These are phyloP conservation scores for Apiotrichum sp. DNA, from an alignment of 1,284 basidiomycete genomes.

Conservation along the genomic window DNA sequence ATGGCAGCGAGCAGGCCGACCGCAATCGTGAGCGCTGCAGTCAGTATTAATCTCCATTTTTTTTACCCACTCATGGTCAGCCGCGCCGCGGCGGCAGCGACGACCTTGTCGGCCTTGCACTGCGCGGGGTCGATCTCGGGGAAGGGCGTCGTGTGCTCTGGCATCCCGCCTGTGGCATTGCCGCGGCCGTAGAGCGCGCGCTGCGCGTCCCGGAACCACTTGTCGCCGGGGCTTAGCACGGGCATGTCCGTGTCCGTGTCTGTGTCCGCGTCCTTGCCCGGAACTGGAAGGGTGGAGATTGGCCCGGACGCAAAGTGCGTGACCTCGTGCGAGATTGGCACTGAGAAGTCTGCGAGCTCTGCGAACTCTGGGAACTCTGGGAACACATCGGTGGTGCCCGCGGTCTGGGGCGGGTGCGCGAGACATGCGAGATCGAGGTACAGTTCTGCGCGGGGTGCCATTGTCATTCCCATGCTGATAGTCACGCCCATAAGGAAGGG, in stretches of 20 bases:
- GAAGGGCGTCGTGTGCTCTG: constrained; percentile 18
- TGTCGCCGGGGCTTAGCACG: constrained; percentile 44
- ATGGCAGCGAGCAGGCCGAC: constrained; percentile 76
- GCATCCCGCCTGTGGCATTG: neutral
- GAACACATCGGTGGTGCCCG: constrained; percentile 12
- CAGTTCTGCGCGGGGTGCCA: constrained; percentile 39
- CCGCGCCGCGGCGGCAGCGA: constrained; percentile 65
- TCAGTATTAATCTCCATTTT: neutral
- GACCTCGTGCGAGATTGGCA: no score
- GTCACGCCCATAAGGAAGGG: constrained; percentile 37
- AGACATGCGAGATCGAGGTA: constrained; percentile 44
- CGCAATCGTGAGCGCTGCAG: constrained; percentile 59
- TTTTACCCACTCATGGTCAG: constrained; percentile 56
- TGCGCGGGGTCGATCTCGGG: constrained; percentile 42
- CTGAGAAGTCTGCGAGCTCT: no score
- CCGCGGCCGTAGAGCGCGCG: constrained; percentile 25
- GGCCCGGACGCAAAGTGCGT: no score
- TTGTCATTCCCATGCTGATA: constrained; percentile 35
- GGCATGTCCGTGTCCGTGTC: no score
- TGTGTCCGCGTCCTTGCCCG: no score
- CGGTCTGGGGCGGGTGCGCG: constrained; percentile 35
- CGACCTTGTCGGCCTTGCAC: constrained; percentile 65
- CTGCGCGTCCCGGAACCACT: constrained; percentile 42
- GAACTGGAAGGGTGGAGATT: no score
- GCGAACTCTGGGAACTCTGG: neutral